These are phyloP conservation scores for Mycotypha africana DNA, from an alignment of 371 early-diverging fungal genomes.

Conservation along the genomic window DNA sequence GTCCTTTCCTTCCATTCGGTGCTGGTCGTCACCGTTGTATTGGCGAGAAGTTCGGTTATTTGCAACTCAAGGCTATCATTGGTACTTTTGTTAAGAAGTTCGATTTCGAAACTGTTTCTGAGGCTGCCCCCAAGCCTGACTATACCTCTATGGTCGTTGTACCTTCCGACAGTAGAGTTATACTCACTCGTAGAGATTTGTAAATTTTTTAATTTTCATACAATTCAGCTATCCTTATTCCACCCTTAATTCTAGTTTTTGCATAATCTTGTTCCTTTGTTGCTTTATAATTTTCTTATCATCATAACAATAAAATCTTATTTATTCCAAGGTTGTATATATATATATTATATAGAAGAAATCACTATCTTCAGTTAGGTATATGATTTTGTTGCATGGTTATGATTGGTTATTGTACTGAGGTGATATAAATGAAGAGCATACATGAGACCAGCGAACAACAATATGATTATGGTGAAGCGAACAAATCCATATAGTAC, in stretches of 20 bases:
- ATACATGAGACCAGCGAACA: conserved; percentile 11
- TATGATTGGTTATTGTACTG: neutral
- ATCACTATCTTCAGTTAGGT: no score
- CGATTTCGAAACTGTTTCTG: conserved; percentile 44
- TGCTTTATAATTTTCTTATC: no score
- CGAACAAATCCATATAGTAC: conserved; percentile 34
- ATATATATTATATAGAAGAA: no score
- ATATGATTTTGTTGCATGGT: conserved; percentile 1
- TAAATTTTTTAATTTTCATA: no score
- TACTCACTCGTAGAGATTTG: conserved; percentile 10
- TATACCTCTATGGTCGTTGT: conserved; percentile 89
- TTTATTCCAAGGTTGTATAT: no score
- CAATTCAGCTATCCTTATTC: no score
- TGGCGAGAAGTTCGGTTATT: conserved; percentile 93
- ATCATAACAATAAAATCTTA: no score
- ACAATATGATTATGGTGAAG: conserved; percentile 23
- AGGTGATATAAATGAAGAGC: conserved; percentile 6
- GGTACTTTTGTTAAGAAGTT: conserved; percentile 76
- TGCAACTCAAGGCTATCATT: conserved; percentile 92
- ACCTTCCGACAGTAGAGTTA: conserved; percentile 46
- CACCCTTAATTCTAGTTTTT: no score
- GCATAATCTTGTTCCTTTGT: no score
- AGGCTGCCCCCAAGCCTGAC: conserved; percentile 75
- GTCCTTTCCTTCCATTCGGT: conserved; percentile 93
- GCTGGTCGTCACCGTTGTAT: conserved; percentile 98